Base-by-base conservation (phyloP, 306 rosid species). In the Ormosia semicastrata region DNA sequence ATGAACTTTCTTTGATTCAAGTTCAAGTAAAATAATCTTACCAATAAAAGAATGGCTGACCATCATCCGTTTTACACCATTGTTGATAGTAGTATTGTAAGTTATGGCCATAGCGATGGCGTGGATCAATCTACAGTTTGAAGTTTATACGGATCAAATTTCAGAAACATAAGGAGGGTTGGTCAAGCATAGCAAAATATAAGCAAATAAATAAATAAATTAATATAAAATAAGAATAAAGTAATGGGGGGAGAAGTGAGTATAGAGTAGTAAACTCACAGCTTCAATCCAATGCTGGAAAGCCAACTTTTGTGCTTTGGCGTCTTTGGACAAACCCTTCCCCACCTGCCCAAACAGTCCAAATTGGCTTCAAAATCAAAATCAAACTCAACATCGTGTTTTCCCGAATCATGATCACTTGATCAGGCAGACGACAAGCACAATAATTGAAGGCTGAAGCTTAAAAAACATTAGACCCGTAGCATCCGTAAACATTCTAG, bases 281-380 rank as follows among this genome's bases (percentile, higher is more conserved):
- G 96, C 96, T 86, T 91, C 96, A 82, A 91, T 89, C 96, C 96
- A 91, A 78, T 91, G 96, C 86, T 86, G 91, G 77, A 91, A 89
- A 58, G 96, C 96, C 85, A 91, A 66, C 83, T 91, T 87, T 39
- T 88, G 96, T 12, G 96, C 96, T 85, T 88, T 83, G 71, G 90
- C 88, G 67, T 91, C 93, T 82, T 83, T 85, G 68, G 91, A 89
- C 77, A 91, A 82, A 7, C 96, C 96, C 82, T 89, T 89, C 5
- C 96, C 96, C 58, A 91, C 96, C 96, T 89, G 84, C 71, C 29
- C 68, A 74, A 46, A 86, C 17, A 82, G 46, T 63, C 50, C 46
- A 46, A 76, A 24, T 24, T 24, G 24, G 0, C 65, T 33, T 36
- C 17, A 18, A 15, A 10, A 36, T 53, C 39, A 57, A 59, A 14